Evolutionary conservation across 2,329 filamentous ascomycete species (phyloP).

Genomic region (Xylaria sp.): DNA sequence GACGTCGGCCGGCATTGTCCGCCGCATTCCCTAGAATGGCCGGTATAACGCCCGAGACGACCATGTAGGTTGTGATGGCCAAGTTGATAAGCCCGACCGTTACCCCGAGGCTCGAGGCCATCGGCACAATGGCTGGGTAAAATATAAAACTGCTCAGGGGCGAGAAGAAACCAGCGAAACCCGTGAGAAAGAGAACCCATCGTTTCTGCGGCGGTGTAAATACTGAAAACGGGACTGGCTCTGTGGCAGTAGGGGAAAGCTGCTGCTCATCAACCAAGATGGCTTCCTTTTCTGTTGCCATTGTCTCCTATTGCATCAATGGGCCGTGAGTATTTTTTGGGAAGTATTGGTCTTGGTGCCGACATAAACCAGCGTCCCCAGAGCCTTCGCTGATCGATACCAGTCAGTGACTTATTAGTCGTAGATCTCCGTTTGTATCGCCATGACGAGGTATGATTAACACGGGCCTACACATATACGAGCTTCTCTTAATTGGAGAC

Average conservation of each 20-base stretch:
- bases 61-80: slow-evolving; percentile 42
- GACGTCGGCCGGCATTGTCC: slow-evolving; percentile 47
- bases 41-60: slow-evolving; percentile 51
- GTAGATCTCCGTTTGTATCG: neutral
- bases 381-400: neutral
- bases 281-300: neutral
- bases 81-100: slow-evolving; percentile 26
- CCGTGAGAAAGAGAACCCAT: slow-evolving; percentile 31
- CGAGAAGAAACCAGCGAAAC: slow-evolving; percentile 32
- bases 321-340: neutral
- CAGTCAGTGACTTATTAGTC: neutral
- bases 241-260: neutral
- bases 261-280: neutral
- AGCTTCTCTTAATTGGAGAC: neutral
- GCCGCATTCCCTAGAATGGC: slow-evolving; percentile 48
- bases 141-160: slow-evolving; percentile 33
- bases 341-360: neutral
- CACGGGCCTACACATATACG: neutral
- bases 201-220: slow-evolving; percentile 27
- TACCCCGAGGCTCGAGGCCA: slow-evolving; percentile 26
- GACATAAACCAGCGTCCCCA: neutral
- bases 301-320: neutral
- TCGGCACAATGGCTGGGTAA: slow-evolving; percentile 31
- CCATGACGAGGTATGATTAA: neutral
- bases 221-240: slow-evolving; percentile 11